These are phyloP conservation scores for Trichothecium sympodiale DNA, from an alignment of 2,329 filamentous ascomycete genomes.

Conservation along the genomic window DNA sequence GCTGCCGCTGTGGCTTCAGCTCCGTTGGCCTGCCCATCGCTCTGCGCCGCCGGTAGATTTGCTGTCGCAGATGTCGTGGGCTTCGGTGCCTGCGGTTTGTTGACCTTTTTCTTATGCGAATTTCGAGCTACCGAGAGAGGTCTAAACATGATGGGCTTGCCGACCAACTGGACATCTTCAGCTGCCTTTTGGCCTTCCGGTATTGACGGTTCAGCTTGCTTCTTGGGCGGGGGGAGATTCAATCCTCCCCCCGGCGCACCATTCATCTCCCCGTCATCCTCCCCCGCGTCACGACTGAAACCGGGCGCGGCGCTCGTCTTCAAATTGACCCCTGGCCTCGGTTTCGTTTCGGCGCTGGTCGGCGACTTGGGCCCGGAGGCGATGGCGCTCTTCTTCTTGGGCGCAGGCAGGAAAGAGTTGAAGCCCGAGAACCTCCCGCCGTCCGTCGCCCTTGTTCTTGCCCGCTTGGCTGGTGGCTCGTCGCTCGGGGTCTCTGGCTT, in stretches of 20 bases:
- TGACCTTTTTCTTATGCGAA: constrained; percentile 55
- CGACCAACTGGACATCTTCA: constrained; percentile 57
- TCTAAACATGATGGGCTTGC: constrained; percentile 78
- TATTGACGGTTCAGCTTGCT: constrained; percentile 33
- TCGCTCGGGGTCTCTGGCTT: constrained; percentile 21
- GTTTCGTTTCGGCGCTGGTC: constrained; percentile 13
- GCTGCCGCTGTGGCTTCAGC: constrained; percentile 2
- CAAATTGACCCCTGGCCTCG: constrained; percentile 42
- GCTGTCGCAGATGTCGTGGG: constrained; percentile 7
- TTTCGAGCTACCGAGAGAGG: constrained; percentile 77
- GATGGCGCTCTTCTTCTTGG: constrained; percentile 48
- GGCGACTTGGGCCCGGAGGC: constrained; percentile 12
- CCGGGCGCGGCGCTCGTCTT: constrained; percentile 78
- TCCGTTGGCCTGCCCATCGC: no score
- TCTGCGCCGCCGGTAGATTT: not conserved
- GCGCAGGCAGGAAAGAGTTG: constrained; percentile 76
- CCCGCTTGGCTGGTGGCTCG: constrained; percentile 56
- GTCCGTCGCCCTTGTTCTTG: constrained; percentile 32
- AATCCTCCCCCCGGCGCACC: constrained; percentile 11
- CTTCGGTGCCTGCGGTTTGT: constrained; percentile 3
- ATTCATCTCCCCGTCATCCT: constrained; percentile 10
- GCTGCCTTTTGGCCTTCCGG: constrained; percentile 45
- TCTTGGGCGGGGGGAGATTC: constrained; percentile 29
- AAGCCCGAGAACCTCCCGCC: constrained; percentile 66
- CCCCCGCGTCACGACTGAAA: constrained; percentile 51